These are phyloP conservation scores for Ogataea paradorogensis DNA, from an alignment of 805 yeast species.

Conservation along the genomic window DNA sequence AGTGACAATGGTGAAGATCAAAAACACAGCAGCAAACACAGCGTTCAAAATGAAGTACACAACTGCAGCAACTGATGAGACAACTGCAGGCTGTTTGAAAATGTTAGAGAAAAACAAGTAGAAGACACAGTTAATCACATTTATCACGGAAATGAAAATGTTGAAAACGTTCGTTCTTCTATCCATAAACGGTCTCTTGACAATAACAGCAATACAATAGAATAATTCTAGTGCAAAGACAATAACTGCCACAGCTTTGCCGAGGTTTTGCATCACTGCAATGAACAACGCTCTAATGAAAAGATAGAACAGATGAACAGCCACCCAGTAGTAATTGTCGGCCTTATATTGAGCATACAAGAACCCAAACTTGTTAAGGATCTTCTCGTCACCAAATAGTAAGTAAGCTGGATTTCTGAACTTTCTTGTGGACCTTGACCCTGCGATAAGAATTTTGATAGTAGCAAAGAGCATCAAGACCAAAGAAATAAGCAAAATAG, in stretches of 20 bases:
- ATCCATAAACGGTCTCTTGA: constrained; percentile 88
- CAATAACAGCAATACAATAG: constrained; percentile 63
- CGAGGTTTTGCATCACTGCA: constrained; percentile 78
- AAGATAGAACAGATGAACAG: constrained; percentile 60
- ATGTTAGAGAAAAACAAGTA: constrained; percentile 85
- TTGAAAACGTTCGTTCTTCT: constrained; percentile 92
- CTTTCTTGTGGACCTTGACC: constrained; percentile 63
- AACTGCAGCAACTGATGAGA: constrained; percentile 89
- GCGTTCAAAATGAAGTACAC: constrained; percentile 90
- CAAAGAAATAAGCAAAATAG: constrained; percentile 56
- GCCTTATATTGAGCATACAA: constrained; percentile 90
- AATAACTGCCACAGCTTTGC: constrained; percentile 77
- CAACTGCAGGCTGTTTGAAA: constrained; percentile 80
- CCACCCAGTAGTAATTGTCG: constrained; percentile 78
- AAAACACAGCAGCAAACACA: constrained; percentile 72
- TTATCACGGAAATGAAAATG: constrained; percentile 77
- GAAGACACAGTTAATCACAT: constrained; percentile 77
- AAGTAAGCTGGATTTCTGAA: constrained; percentile 91
- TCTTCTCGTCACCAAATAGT: constrained; percentile 76
- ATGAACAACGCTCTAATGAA: constrained; percentile 77
- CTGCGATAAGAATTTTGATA: constrained; percentile 66
- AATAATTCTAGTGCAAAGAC: constrained; percentile 73
- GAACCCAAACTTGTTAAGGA: constrained; percentile 87
- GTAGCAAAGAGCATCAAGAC: constrained; percentile 72
- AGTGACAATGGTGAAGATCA: constrained; percentile 83